These are phyloP conservation scores for Talaromyces thailandensis DNA, from an alignment of 495 filamentous ascomycete species.

Conservation along the genomic window DNA sequence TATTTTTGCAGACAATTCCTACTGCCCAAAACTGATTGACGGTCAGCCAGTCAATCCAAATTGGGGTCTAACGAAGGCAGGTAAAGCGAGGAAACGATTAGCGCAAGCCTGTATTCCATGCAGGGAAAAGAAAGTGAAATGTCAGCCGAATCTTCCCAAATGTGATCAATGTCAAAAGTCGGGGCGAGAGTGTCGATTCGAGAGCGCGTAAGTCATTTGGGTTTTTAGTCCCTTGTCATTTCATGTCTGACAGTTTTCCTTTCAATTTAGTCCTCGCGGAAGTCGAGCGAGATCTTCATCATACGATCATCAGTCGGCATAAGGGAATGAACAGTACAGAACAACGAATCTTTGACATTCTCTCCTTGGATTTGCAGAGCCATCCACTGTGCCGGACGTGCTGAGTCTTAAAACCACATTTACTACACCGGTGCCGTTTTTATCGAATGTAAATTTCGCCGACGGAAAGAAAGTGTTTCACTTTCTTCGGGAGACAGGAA, in stretches of 20 bases:
- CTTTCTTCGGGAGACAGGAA: background rate
- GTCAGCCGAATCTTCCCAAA: conserved; percentile 75
- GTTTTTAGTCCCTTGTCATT: background rate
- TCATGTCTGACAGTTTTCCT: background rate
- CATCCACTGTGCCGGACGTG: background rate
- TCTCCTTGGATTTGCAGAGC: conserved; percentile 12
- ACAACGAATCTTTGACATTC: conserved; percentile 9
- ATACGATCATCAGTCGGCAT: conserved; percentile 37
- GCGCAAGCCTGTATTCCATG: conserved; percentile 87
- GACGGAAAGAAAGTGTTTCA: background rate
- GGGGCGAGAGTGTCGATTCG: conserved; percentile 73
- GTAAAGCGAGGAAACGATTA: conserved; percentile 80
- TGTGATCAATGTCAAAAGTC: conserved; percentile 90
- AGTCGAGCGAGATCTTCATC: conserved; percentile 17
- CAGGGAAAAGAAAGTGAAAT: conserved; percentile 95
- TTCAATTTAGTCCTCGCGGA: conserved; percentile 25
- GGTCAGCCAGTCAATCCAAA: conserved; percentile 81
- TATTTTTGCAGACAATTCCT: conserved; percentile 78
- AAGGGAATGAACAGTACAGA: conserved; percentile 25
- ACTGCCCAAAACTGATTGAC: conserved; percentile 76
- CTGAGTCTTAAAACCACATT: too few relatives aligned
- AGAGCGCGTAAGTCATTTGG: conserved; percentile 65
- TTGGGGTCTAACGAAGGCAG: conserved; percentile 90
- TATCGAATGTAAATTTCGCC: background rate
- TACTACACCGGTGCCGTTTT: too few relatives aligned